Percentiles rank a stretch among this genome's conserved stretches.
Conservation (phyloP, 2,329 filamentous ascomycete species). For the Ophiocordyceps robertsii region DNA sequence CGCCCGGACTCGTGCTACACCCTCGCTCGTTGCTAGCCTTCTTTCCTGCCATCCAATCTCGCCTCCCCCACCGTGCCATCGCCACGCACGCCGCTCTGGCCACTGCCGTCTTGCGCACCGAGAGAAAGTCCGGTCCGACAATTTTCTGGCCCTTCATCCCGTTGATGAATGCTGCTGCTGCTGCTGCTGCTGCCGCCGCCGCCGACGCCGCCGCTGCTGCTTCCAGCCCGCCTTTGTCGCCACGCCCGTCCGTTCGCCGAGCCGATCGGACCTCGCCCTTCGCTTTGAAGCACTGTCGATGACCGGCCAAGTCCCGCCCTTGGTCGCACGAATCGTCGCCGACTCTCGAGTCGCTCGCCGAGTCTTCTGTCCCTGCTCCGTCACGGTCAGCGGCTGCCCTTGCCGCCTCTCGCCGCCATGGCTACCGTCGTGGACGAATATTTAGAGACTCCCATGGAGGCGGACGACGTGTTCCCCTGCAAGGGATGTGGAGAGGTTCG, state of each 20-base stretch:
- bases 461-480: conserved; percentile 76
- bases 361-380: neutral
- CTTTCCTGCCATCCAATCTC: neutral
- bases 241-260: neutral
- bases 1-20: neutral
- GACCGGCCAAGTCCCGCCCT: neutral
- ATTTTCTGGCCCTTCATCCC: neutral
- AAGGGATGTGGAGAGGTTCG: conserved; percentile 85
- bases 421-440: conserved; percentile 45
- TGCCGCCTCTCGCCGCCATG: conserved; percentile 19
- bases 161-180: conserved; percentile 1
- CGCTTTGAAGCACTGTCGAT: conserved; percentile 1
- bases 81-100: neutral
- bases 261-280: neutral
- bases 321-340: conserved; percentile 1
- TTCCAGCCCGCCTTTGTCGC: neutral
- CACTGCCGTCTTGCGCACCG: neutral
- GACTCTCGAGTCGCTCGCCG: neutral
- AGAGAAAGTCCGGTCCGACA: neutral
- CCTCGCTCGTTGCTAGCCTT: neutral
- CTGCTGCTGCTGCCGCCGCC: no score
- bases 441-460: conserved; percentile 54
- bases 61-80: neutral
- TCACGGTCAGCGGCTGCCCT: neutral
- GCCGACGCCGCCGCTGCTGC: neutral